Base-by-base conservation (phyloP, 805 yeast genomes). In the Metschnikowia corniflorae region DNA sequence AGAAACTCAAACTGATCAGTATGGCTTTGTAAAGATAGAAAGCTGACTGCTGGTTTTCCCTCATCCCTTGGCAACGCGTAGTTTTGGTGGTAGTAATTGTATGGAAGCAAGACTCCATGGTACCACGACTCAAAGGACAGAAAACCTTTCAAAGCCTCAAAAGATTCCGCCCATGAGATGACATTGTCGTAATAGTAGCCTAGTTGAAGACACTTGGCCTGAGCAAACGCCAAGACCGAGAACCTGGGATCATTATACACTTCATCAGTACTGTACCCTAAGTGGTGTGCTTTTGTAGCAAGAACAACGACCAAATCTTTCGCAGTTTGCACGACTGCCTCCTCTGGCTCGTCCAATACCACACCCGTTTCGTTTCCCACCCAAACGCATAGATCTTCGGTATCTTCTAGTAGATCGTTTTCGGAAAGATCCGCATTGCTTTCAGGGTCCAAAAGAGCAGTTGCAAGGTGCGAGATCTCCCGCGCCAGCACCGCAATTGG, bases 41-140 rank as follows among this genome's bases (percentile, higher is more conserved):
- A 53, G 1, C 49, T 45, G 17, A 23, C 19, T 3, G 32, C 40
- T 2, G 39, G 34, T 5, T 25, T 22, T 16, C 17, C 25, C 8
- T 15, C n/a, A 10, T 46, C 38, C 16, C 35, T 26, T 7, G 44
- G 40, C 5, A 27, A 18, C 1, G 54, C 65, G 35, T 53, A 56
- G 33, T 51, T 52, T 14, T 43, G 50, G 56, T 61, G 54, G 40
- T 52, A 65, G 42, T 58, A 59, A 16, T 39, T 35, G 43, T 47
- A 65, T 1, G 68, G 68, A 17, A 30, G 18, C 13, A 58, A 35
- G 3, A 54, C n/a, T 1, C 65, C 67, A 6, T 39, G 16, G 20
- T 41, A 43, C 70, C 70, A 65, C 8, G 35, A 12, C 3, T 42
- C 20, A 37, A 58, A 61, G 3, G 50, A 51, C 3, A 29, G 37